Conservation (phyloP, 148 eudicot species). For the Limonium bicolor region DNA sequence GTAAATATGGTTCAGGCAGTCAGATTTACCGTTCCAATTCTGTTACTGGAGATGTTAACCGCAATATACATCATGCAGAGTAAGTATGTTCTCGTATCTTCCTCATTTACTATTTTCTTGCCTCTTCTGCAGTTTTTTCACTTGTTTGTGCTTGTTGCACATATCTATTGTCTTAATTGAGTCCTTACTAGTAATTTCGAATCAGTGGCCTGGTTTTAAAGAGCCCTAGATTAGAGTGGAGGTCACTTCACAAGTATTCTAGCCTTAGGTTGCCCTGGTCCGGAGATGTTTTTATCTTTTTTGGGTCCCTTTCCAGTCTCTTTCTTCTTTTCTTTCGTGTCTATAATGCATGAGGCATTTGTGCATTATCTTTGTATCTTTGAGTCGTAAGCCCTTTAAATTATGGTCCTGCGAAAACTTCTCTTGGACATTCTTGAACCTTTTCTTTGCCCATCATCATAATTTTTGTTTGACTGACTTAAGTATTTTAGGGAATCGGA, state of each 20-base stretch:
- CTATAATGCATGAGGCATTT: too few species aligned
- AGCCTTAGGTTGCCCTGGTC: too few species aligned
- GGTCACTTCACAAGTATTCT: too few species aligned
- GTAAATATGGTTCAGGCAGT: conserved; percentile 68
- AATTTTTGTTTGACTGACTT: conserved; percentile 11
- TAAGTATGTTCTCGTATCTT: conserved; percentile 24
- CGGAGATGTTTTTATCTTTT: too few species aligned
- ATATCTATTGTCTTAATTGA: too few species aligned
- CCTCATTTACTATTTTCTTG: conserved; percentile 3
- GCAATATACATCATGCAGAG: conserved; percentile 70
- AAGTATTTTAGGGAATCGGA: conserved; percentile 37
- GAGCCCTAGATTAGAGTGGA: too few species aligned
- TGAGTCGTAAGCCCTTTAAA: not conserved
- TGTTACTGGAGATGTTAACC: conserved; percentile 76
- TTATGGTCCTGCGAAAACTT: not conserved
- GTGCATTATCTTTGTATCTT: not conserved
- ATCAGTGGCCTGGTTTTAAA: too few species aligned
- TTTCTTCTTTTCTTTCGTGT: too few species aligned
- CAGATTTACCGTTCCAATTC: conserved; percentile 73
- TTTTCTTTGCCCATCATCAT: conserved; percentile 1
- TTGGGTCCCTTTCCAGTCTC: too few species aligned
- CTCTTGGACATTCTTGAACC: not conserved
- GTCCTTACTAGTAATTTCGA: too few species aligned
- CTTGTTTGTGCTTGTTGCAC: too few species aligned
- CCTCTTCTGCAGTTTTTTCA: not conserved